Conservation (phyloP, 75 land plant species). For the Selaginella moellendorffii region DNA sequence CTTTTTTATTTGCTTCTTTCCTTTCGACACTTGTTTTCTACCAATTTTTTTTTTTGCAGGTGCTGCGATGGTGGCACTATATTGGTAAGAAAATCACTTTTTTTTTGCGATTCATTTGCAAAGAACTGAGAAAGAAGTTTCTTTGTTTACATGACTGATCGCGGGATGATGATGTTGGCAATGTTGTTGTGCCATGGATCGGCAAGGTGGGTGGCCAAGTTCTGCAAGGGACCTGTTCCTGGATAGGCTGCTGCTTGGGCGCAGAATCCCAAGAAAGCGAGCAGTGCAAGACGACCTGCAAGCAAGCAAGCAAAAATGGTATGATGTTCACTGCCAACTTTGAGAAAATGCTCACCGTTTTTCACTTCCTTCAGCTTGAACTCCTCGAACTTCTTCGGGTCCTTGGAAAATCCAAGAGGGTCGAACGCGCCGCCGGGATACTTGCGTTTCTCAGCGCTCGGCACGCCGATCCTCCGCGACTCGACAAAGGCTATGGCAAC, state of each 20-base stretch:
- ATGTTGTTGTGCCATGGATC: conserved; percentile 99
- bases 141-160: conserved; percentile 29
- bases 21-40: too few species aligned
- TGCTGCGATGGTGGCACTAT: too few species aligned
- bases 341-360: conserved; percentile 36
- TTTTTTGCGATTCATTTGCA: background rate
- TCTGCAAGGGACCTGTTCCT: conserved; percentile 95
- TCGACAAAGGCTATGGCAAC: conserved; percentile 90
- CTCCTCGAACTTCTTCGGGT: conserved; percentile 56
- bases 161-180: conserved; percentile 74
- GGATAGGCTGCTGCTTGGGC: conserved; percentile 89
- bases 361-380: conserved; percentile 86
- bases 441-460: conserved; percentile 85
- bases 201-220: conserved; percentile 80
- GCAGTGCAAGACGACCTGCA: conserved; percentile 77
- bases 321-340: background rate
- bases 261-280: conserved; percentile 86
- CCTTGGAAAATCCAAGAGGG: conserved; percentile 92
- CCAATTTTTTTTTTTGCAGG: too few species aligned
- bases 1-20: too few species aligned
- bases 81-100: background rate
- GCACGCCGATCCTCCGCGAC: conserved; percentile 75
- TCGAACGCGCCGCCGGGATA: conserved; percentile 98
- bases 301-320: background rate
- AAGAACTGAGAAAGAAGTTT: too few species aligned